Conservation (phyloP, 306 rosid genomes). For the Oemleria cerasiformis region DNA sequence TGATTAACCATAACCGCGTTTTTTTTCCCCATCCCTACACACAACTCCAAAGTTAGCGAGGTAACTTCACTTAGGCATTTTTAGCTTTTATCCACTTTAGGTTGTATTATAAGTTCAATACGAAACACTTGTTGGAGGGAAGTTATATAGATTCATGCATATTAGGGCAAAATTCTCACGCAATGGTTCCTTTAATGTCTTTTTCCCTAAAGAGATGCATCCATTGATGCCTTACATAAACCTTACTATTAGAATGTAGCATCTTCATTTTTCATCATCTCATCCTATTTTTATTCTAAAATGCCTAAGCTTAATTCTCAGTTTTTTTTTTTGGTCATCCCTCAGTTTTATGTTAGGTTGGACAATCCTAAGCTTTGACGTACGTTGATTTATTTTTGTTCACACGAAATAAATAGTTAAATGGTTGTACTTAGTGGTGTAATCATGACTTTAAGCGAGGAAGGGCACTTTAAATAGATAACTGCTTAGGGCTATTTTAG, state of each 20-base stretch:
- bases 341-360: neutral
- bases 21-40: no score
- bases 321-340: no score
- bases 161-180: conserved; percentile 27
- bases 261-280: neutral
- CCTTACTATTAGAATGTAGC: conserved; percentile 7
- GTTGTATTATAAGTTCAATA: neutral
- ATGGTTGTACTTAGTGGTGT: no score
- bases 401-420: neutral
- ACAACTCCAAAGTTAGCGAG: neutral
- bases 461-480: no score
- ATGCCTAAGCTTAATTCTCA: no score
- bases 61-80: neutral
- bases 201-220: conserved; percentile 32
- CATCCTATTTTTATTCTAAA: neutral
- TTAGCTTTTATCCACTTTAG: neutral
- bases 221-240: neutral
- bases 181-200: conserved; percentile 20
- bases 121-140: neutral
- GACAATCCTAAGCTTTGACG: neutral
- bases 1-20: no score
- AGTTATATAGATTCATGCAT: neutral
- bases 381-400: neutral
- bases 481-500: no score
- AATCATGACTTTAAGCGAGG: no score